phyloP scores from a whole-genome alignment of 495 filamentous ascomycete genomes.

The Neurospora sublineolata region DNA sequence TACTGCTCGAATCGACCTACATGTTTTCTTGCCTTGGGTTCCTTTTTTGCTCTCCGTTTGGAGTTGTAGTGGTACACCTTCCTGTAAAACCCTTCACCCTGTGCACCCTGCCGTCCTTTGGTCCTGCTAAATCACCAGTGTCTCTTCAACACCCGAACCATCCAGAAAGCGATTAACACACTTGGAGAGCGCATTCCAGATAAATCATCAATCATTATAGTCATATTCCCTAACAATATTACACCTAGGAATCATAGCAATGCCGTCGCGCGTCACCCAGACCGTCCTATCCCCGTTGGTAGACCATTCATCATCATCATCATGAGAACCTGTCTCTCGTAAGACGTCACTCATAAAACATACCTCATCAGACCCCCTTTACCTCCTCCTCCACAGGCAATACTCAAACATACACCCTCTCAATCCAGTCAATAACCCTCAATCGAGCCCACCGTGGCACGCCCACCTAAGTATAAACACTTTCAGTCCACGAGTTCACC shows the following conservation, averaged over 20 bases:
- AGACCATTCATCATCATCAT: neutral
- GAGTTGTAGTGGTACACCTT: neutral
- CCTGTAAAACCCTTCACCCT: no score
- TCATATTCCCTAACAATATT: neutral
- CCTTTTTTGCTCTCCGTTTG: neutral
- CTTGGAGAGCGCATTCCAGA: no score
- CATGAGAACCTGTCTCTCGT: neutral
- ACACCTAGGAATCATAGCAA: neutral
- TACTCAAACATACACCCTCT: neutral
- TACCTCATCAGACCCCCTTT: neutral
- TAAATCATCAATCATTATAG: neutral
- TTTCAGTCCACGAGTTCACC: constrained; percentile 39
- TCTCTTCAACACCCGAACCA: neutral
- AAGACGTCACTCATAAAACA: neutral
- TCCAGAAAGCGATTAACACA: neutral
- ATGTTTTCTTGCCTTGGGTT: no score
- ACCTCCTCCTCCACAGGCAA: no score
- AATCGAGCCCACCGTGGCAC: neutral
- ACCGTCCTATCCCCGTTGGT: no score
- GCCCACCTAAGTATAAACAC: constrained; percentile 28
- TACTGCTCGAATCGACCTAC: no score
- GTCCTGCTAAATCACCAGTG: neutral
- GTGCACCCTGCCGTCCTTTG: neutral
- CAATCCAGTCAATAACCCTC: neutral
- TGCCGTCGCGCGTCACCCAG: neutral